Evolutionary conservation across 192 early-diverging fungal species (phyloP).

Genomic region (Coemansia sp.): DNA sequence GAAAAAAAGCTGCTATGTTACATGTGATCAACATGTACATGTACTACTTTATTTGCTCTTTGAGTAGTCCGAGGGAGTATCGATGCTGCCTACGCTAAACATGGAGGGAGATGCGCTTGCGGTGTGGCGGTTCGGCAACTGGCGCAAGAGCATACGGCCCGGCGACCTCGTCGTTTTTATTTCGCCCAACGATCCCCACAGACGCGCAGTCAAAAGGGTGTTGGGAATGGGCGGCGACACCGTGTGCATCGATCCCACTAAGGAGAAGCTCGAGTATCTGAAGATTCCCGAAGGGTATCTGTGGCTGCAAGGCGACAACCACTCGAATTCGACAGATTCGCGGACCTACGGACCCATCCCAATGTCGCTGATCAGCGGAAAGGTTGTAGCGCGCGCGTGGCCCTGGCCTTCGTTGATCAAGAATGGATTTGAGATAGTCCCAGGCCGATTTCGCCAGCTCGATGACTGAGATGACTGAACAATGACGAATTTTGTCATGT

Average conservation of each 20-base stretch:
- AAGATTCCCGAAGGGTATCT: conserved; percentile 84
- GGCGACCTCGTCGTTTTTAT: conserved; percentile 80
- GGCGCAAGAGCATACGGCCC: conserved; percentile 43
- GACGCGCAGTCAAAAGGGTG: conserved; percentile 76
- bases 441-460: conserved; percentile 14
- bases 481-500: too few relatives aligned
- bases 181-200: conserved; percentile 66
- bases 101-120: conserved; percentile 74
- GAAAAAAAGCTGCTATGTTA: too few relatives aligned
- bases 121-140: conserved; percentile 65
- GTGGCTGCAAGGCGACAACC: conserved; percentile 92
- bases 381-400: conserved; percentile 64
- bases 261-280: conserved; percentile 56
- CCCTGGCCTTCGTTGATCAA: conserved; percentile 25
- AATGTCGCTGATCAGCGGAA: conserved; percentile 73
- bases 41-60: background rate
- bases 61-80: conserved; percentile 64
- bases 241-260: conserved; percentile 74
- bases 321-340: conserved; percentile 88
- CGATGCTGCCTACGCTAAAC: conserved; percentile 90
- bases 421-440: conserved; percentile 30
- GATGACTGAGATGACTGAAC: background rate
- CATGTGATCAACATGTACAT: too few relatives aligned
- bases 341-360: conserved; percentile 84
- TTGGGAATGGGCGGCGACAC: conserved; percentile 80